Percentiles rank a stretch among this genome's conserved stretches.
Evolutionary conservation across 495 filamentous ascomycete genomes (phyloP).

Genomic region (Talaromyces trachyspermus): DNA sequence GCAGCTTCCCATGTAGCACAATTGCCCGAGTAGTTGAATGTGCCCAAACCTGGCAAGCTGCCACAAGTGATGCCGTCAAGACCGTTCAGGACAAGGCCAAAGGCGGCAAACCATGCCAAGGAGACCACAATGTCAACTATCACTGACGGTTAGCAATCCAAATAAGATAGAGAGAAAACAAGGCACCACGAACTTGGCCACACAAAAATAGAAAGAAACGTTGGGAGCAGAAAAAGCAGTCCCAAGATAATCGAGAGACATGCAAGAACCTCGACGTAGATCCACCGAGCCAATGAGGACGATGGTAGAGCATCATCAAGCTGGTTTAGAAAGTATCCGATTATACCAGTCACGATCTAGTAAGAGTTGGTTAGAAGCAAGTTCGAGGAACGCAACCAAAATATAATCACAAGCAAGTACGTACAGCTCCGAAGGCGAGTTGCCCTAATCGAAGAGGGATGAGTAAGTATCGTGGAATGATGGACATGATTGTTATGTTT

Average conservation of each 20-base stretch:
- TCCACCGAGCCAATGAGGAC: conserved; percentile 45
- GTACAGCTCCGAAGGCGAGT: conserved; percentile 33
- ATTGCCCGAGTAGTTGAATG: conserved; percentile 21
- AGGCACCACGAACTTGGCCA: conserved; percentile 31
- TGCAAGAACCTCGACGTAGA: conserved; percentile 54
- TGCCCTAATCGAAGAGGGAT: conserved; percentile 40
- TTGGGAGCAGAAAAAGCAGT: conserved; percentile 49
- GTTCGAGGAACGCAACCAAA: too few relatives aligned
- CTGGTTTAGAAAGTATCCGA: conserved; percentile 44
- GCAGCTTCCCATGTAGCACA: conserved; percentile 59
- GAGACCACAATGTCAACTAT: conserved; percentile 50
- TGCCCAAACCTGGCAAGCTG: conserved; percentile 41
- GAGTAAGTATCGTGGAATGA: conserved; percentile 43
- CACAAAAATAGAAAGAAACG: conserved; percentile 35
- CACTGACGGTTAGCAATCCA: background rate
- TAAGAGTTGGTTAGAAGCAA: background rate
- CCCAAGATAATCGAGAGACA: conserved; percentile 43
- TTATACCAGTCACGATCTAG: conserved; percentile 49
- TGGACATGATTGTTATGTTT: conserved; percentile 22
- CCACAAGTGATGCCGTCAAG: conserved; percentile 46
- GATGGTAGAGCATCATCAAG: conserved; percentile 15
- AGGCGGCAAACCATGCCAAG: conserved; percentile 55
- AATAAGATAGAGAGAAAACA: background rate
- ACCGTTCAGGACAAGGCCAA: conserved; percentile 54
- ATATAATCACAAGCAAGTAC: too few relatives aligned